Percentiles rank a stretch among this genome's conserved stretches.
Conservation (phyloP, 2,329 filamentous ascomycete species). For the Colletotrichum sidae region DNA sequence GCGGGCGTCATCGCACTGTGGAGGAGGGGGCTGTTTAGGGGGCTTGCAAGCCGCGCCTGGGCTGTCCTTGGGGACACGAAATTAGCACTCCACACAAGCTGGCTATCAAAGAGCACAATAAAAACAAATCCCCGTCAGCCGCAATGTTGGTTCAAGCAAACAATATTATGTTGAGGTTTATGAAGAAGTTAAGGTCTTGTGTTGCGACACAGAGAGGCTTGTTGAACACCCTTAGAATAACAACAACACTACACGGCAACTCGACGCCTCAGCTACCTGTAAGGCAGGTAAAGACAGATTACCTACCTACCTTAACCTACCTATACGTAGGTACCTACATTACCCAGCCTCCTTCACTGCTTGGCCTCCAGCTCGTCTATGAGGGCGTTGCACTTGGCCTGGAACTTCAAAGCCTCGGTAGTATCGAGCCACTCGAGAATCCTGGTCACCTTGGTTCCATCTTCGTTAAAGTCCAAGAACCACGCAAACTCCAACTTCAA, state of each 20-base stretch:
- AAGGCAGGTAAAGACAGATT: too few species aligned
- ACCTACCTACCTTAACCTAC: neutral
- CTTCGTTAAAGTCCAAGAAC: constrained; percentile 22
- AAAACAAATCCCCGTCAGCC: neutral
- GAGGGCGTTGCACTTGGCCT: constrained; percentile 2
- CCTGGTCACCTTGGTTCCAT: constrained; percentile 2
- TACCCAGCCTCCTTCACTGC: neutral
- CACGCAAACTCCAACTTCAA: constrained; percentile 4
- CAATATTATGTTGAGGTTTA: neutral
- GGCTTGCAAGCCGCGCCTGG: neutral
- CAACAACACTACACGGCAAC: too few species aligned
- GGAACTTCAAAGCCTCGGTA: neutral
- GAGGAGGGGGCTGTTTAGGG: constrained; percentile 18
- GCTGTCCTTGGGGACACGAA: constrained; percentile 2
- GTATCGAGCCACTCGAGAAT: constrained; percentile 2
- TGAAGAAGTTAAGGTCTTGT: too few species aligned
- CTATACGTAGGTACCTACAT: neutral
- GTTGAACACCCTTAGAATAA: too few species aligned
- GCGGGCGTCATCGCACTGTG: constrained; percentile 32
- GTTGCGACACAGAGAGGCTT: too few species aligned
- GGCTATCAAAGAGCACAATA: neutral
- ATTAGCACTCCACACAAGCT: constrained; percentile 7
- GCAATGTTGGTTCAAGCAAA: constrained; percentile 3
- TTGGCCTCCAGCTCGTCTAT: constrained; percentile 10
- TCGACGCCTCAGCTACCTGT: too few species aligned